phyloP scores from a whole-genome alignment of 2,329 filamentous ascomycete species.

The Fusarium annulatum region DNA sequence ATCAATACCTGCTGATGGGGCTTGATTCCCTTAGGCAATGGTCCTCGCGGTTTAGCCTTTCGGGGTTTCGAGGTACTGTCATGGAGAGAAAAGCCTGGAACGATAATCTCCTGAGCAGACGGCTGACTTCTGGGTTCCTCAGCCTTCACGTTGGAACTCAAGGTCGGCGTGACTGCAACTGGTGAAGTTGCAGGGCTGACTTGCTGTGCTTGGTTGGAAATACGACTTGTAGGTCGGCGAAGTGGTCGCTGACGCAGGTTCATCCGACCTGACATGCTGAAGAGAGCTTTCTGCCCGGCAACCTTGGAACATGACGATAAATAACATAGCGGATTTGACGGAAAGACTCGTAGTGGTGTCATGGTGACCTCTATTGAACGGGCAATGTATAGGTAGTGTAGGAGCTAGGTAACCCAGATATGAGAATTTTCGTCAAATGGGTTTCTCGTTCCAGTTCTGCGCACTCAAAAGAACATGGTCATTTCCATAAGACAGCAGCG shows the following conservation, averaged over 20 bases:
- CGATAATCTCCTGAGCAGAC: background rate
- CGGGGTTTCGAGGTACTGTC: background rate
- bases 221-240: background rate
- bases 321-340: background rate
- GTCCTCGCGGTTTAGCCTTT: constrained; percentile 9
- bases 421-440: background rate
- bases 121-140: background rate
- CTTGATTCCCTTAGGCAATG: constrained; percentile 33
- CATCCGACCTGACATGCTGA: background rate
- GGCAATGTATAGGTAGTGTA: background rate
- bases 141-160: background rate
- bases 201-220: background rate
- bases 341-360: background rate
- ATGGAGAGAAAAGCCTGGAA: background rate
- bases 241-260: constrained; percentile 19
- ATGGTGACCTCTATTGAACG: background rate
- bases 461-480: background rate
- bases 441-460: background rate
- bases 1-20: constrained; percentile 33
- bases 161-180: background rate
- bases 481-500: background rate
- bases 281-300: background rate
- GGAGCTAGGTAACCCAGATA: background rate
- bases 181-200: background rate
- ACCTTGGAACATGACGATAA: background rate